Percentiles rank a stretch among this genome's conserved stretches.
Conservation (phyloP, 352 stramenopile genomes). For the Phytophthora nicotianae region DNA sequence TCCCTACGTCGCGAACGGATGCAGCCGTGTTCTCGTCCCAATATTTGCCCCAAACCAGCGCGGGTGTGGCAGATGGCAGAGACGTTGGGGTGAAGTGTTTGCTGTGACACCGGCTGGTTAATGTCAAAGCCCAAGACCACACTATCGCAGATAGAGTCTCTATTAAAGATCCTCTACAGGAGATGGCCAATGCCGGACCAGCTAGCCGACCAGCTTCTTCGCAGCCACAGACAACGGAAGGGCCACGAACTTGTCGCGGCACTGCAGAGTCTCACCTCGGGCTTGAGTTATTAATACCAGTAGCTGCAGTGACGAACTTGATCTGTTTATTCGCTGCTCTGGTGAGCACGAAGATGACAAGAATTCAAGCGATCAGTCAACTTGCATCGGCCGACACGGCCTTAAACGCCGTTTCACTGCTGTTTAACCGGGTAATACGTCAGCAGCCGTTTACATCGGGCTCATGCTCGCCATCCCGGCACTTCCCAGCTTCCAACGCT, state of each 20-base stretch:
- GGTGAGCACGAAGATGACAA: background rate
- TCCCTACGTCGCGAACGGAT: conserved; percentile 4
- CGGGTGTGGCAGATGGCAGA: conserved; percentile 18
- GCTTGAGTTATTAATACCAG: too few relatives aligned
- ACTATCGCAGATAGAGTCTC: background rate
- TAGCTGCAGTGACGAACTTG: background rate
- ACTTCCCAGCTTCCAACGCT: background rate
- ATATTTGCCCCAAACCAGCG: conserved; percentile 12
- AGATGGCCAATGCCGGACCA: conserved; percentile 7
- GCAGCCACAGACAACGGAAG: conserved; percentile 7
- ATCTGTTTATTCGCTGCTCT: background rate
- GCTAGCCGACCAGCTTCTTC: conserved; percentile 2
- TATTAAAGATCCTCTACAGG: too few relatives aligned
- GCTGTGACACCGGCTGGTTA: conserved; percentile 10
- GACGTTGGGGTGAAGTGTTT: conserved; percentile 1
- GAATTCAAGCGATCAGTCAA: background rate
- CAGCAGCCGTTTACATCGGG: background rate
- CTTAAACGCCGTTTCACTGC: background rate
- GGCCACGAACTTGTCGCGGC: conserved; percentile 5
- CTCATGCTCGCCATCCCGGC: background rate
- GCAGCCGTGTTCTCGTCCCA: conserved; percentile 7
- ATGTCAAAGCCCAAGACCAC: conserved; percentile 2
- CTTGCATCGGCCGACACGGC: background rate
- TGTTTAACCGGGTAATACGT: background rate
- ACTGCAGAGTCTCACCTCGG: background rate